Base-by-base conservation (phyloP, 2,329 filamentous ascomycete genomes). In the Stagonosporopsis rhizophila region DNA sequence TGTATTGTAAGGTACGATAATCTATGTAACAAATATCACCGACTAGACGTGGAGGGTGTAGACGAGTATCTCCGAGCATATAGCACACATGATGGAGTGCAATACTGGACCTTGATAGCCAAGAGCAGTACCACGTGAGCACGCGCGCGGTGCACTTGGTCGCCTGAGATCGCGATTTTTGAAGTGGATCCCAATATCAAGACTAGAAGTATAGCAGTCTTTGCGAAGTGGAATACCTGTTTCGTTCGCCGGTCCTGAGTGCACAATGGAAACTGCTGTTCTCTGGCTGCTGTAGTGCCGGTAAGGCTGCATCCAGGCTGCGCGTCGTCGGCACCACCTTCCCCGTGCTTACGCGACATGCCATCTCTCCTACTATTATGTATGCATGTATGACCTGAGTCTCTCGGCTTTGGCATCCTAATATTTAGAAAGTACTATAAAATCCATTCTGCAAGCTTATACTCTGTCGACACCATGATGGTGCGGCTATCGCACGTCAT, bases 401-500 rank as follows among this genome's bases (percentile, higher is more conserved):
- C 14, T 9, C 12, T 6, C 14, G 2, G 6, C 6, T 23, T 11
- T 19, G 12, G 22, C 17, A 28, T 34, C 12, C 1, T 8, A 0
- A 15, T 6, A 22, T 2, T 4, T 19, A 4, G 40, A 12, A 5
- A 19, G 7, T 17, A 11, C 8, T 34, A 3, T 14, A 15, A 22
- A 14, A 34, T 5, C 19, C 14, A 14, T 11, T n/a, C n/a, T 22
- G 19, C 1, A 44, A n/a, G 5, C 22, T 19, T 14, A 27, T 44
- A 19, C 3, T 23, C 28, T 15, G 23, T 11, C 19, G 41, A 17
- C 11, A 30, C 9, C 47, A 58, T 39, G 37, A 66, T 58, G 58
- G 60, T 63, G 56, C 61, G 57, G 9, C 19, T 60, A 22, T 52
- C 44, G 22, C 49, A 59, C 47, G 22, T 66, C 42, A 49, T 55